Base-by-base conservation (phyloP, 306 rosid genomes). In the Acmispon strigosus region DNA sequence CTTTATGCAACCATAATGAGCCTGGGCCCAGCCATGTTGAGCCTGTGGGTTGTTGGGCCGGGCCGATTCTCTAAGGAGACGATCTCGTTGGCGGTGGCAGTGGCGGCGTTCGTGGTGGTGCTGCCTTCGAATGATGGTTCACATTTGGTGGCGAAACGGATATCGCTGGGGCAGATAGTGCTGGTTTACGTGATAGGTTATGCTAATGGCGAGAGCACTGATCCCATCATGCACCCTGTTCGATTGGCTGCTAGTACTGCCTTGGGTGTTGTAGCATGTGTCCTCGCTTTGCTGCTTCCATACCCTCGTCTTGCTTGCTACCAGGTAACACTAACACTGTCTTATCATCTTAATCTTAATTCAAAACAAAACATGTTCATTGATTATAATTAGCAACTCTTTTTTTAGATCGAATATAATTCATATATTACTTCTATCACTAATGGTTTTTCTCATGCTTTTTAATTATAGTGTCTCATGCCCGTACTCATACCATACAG, bases 101-200 rank as follows among this genome's bases (percentile, higher is more conserved):
- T 88, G 0, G 88, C 81, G 0, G 83, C 96, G 0, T 85, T 83
- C 14, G 84, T 84, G 43, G 97, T 87, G 78, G 87, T 74, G 3
- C 36, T 91, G 41, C 96, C 89, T 0, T 78, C 84, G 0, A 80
- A 13, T 60, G 3, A 70, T 43, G 65, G 68, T 1, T 79, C 92
- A 4, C 85, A 82, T 61, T 60, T 87, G 66, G 47, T 89, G 2
- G 74, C 91, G 5, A 89, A 87, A 48, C 75, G 88, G 8, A 84
- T 91, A 48, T 88, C 92, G 1, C 15, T 87, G 58, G 93, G 91
- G 3, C 92, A 91, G 69, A 82, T 83, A 8, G 88, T 91, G 69
- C 11, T 89, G 2, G 81, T 85, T n/a, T 91, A 91, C 37, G 92
- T 87, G 0, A 45, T 74, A 0, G 96, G 82, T 16, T 87, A 79